Evolutionary conservation across 441 rosid genomes (phyloP), one percentile per base, ranked within the genome.

Genomic region (Eruca vesicaria): DNA sequence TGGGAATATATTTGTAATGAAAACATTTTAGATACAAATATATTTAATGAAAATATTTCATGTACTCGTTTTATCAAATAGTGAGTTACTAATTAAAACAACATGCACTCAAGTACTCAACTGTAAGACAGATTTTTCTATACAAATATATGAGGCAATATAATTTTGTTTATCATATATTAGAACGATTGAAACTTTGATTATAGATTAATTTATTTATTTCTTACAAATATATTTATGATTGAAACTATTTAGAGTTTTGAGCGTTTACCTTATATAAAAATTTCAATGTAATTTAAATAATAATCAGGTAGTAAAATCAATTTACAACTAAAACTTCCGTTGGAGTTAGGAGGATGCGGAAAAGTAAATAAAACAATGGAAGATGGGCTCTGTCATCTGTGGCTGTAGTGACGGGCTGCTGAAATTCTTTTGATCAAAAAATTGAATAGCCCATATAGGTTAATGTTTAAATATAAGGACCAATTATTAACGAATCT

Each of bases 351-450:
- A 0, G 20, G 38, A 67, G 48, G 28, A 5, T 6, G 48, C 16
- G 28, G 18, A 10, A 7, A 29, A n/a, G 6, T 8, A 50, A 67
- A 52, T 9, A 28, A 56, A 68, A 56, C 21, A 55, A 2, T 35
- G 7, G 36, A 36, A 35, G 36, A 69, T 69, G 64, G 73, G 73
- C 55, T 69, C 26, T 68, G 16, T 69, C n/a, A n/a, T n/a, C n/a
- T n/a, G n/a, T n/a, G 64, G 63, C 21, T 7, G 57, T 8, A 33
- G 1, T 33, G 36, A 33, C 9, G 36, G 36, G 36, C 36, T 33
- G 10, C 36, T 33, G 36, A 33, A 33, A 33, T 33, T 5, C 35
- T 32, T 32, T 32, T 32, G 9, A 7, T 5, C n/a, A 7, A 32
- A 32, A 32, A 5, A 5, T 32, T 32, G 35, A 32, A 32, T 7